Percentiles rank a stretch among this genome's conserved stretches.
Evolutionary conservation across 2,329 filamentous ascomycete species (phyloP).

Genomic region (Biscogniauxia marginata): DNA sequence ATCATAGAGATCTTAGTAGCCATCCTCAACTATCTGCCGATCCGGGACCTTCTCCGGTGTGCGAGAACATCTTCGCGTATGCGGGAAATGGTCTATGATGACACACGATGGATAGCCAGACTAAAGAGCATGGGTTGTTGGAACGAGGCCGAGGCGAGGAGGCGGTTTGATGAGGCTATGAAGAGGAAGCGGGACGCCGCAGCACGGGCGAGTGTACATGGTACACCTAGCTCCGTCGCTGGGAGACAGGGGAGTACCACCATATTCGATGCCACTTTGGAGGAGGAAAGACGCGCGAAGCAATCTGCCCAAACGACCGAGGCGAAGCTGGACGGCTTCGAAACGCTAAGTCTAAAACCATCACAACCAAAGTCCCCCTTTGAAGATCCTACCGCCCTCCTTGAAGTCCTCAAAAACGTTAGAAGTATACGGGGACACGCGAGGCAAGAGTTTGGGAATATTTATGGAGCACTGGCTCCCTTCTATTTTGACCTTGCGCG

Average conservation of each 20-base stretch:
- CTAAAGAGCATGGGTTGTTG: conserved; percentile 86
- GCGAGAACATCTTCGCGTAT: conserved; percentile 82
- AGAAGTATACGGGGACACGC: conserved; percentile 82
- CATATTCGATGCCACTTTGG: conserved; percentile 70
- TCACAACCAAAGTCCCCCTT: conserved; percentile 43
- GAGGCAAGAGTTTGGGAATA: conserved; percentile 83
- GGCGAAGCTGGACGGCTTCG: conserved; percentile 66
- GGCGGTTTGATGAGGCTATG: conserved; percentile 72
- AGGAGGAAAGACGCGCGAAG: conserved; percentile 58
- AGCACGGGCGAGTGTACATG: conserved; percentile 29
- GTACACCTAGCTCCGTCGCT: conserved; percentile 18
- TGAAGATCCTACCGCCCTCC: conserved; percentile 61
- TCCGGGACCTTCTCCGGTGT: conserved; percentile 81
- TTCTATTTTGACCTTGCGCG: conserved; percentile 82
- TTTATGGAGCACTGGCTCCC: conserved; percentile 84
- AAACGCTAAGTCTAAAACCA: conserved; percentile 63
- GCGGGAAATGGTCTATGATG: conserved; percentile 98
- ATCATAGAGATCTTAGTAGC: conserved; percentile 75
- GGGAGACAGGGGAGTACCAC: conserved; percentile 48
- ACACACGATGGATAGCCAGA: conserved; percentile 88
- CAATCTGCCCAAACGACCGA: conserved; percentile 35
- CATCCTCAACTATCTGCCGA: conserved; percentile 85
- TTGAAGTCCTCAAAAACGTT: conserved; percentile 68
- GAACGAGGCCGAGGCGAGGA: conserved; percentile 84
- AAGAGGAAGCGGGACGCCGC: conserved; percentile 58